Evolutionary conservation across 73 alveolate species (phyloP), one percentile per base, ranked within the genome.

Genomic region (Symbiodinium pilosum): DNA sequence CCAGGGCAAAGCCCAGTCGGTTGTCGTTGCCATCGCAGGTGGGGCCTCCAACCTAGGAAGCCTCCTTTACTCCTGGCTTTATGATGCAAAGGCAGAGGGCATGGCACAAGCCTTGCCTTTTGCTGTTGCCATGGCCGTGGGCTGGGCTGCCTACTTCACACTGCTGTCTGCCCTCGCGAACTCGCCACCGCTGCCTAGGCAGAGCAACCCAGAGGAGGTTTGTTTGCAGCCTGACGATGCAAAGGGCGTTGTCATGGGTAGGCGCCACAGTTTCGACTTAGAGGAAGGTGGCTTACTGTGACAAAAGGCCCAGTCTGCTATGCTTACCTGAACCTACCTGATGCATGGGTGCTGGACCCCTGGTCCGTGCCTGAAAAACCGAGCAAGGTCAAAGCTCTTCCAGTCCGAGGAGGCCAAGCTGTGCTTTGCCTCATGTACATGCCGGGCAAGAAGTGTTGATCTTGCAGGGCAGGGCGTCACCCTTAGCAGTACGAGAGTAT

Each of bases 1-100:
- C 34, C 81, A 64, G 81, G 81, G 81, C 30, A 64, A 64, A 38
- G 81, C 81, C 81, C 81, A 64, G 81, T 64, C 81, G 32, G 81
- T 64, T 18, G 81, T 64, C 39, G 81, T 64, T 20, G 81, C 81
- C 81, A 64, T 64, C 9, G 81, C 81, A 28, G 81, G 81, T 28
- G 81, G 81, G 81, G 81, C 81, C 34, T 64, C 81, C 38, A 64
- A 64, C 12, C 81, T 64, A 38, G 81, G 81, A 28, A 64, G 81
- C 30, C 81, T 64, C 3, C 81, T 64, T 28, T 64, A 64, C 81
- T 64, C 81, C 81, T 64, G 38, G 38, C 81, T 64, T 38, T 64
- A 64, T 38, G 81, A 64, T 64, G 81, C 81, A 34, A 64, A 64
- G 81, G 81, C 81, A 28, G 81, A 64, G 81, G 81, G 81, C 38